Base-by-base conservation (phyloP, 768 basidiomycete genomes). In the Lactarius psammicola region DNA sequence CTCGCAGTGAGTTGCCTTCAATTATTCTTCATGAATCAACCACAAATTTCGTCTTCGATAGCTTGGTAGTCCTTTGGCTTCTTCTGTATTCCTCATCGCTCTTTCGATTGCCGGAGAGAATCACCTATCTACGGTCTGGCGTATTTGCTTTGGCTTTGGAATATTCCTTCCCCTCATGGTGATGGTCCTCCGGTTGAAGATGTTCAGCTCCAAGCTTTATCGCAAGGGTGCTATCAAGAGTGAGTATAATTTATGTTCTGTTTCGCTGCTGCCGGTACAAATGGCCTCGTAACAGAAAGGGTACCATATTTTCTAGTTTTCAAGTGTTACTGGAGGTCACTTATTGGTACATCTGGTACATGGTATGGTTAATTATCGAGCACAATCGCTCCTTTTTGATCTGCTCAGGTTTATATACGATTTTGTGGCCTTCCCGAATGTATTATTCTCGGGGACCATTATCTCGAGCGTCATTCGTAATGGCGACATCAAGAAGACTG, bases 331-430 rank as follows among this genome's bases (percentile, higher is more conserved):
- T 90, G 89, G 89, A 82, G 76, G 66, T 54, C 84, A 8, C 75
- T 92, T 20, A 83, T 89, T 60, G 90, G 90, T 11, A 92, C 88
- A 4, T 85, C 83, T 63, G 88, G 87, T 20, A 86, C 88, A 53
- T 91, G 89, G 89, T 86, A 55, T 58, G 78, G 68, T 26, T 30
- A 18, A 44, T 26, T 42, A 13, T 56, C 42, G 11, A 15, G 46
- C 31, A 34, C 30, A 10, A 17, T 34, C 1, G 18, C 20, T 15
- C 13, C 23, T 46, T 34, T 36, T 62, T 38, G 71, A 58, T 26
- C 15, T 23, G 30, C 56, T 57, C 57, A 86, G 85, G 86, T 87
- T 87, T 75, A 78, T 88, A 44, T 89, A 89, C 70, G 88, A 89
- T 74, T 88, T 67, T 26, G 80, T 90, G 33, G 85, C 85, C 4